Base-by-base conservation (phyloP, 1,139 yeast species). In the Kodamaea suecica region DNA sequence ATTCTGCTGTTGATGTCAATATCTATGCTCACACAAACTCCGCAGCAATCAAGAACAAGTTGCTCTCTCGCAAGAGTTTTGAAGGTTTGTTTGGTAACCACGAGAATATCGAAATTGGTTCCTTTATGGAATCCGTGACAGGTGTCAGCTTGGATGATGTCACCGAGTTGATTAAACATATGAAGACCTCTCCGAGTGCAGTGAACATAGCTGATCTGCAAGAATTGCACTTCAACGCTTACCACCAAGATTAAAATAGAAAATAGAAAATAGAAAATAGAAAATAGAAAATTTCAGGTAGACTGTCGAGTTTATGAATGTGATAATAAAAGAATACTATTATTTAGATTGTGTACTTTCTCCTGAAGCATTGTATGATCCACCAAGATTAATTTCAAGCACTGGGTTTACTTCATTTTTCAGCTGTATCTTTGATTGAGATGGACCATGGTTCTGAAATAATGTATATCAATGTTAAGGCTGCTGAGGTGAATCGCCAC, bases 91-190 rank as follows among this genome's bases (percentile, higher is more conserved):
- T 74, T 20, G 96, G 96, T 3, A 81, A 81, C 56, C 86, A 78
- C 52, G 96, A 88, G 58, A 88, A 88, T 59, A 84, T 70, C 31
- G 95, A 86, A 45, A 75, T 87, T 44, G 95, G 95, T 4, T 55
- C 64, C 23, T 86, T 81, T 52, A 70, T 87, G 78, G 81, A 71
- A 33, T 49, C 66, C 2, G 66, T 76, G 43, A 67, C 84, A 28
- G 76, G 70, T n/a, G 68, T 78, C 15, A 69, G 76, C 45, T 63
- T 86, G 43, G 56, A 50, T 2, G 48, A 63, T 27, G 73, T 81
- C 9, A 79, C 90, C 11, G 57, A 66, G 29, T 41, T 60, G 51
- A 52, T 80, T 31, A 60, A 64, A 38, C 66, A 63, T 17, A 70
- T 73, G 5, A 58, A 66, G 27, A 80, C 76, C 43, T 49, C 65